Base-by-base conservation (phyloP, 805 yeast species). In the Starmerella stigmatis region DNA sequence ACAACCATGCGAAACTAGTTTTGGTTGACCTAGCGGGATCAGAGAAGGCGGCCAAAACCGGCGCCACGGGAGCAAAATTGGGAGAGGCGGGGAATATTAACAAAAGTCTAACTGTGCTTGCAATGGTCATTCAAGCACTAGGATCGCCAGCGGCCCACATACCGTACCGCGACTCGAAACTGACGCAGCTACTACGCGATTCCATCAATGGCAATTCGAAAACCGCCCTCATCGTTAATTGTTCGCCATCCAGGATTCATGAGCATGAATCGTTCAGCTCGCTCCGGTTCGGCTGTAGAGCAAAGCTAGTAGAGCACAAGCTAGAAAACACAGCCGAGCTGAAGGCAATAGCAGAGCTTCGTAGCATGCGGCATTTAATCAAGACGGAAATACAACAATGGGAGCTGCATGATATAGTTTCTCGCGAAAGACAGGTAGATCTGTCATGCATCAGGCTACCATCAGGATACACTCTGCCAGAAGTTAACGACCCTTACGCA, bases 11-110 rank as follows among this genome's bases (percentile, higher is more conserved):
- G 73, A 58, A 67, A 70, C 66, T 86, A 47, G 79, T 77, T 54
- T 62, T 86, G 25, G 88, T 85, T 12, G 95, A 86, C 64, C 67
- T 86, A 50, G 94, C 94, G 0, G 94, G 94, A 4, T 78, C 88
- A 19, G 95, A 86, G 60, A 81, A 76, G 59, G 75, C 78, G 29
- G 75, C 76, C 47, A 80, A 78, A 52, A 76, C 89, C 0, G 88
- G 89, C 2, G 88, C 86, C 1, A 61, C 74, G 0, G 89, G 89
- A 1, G 76, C 76, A 51, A 70, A 78, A 1, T 64, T 82, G 5
- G 86, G 84, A 58, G 95, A 86, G 54, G 85, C 94, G 0, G 82
- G 81, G 56, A 81, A 79, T 48, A 81, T 86, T 55, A 86, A 86
- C 61, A 72, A 77, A 33, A 82, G 94, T 0, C 68, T 85, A 31